phyloP scores from a whole-genome alignment of 225 moss, liverwort and hornwort species.

The Ulota crispa region DNA sequence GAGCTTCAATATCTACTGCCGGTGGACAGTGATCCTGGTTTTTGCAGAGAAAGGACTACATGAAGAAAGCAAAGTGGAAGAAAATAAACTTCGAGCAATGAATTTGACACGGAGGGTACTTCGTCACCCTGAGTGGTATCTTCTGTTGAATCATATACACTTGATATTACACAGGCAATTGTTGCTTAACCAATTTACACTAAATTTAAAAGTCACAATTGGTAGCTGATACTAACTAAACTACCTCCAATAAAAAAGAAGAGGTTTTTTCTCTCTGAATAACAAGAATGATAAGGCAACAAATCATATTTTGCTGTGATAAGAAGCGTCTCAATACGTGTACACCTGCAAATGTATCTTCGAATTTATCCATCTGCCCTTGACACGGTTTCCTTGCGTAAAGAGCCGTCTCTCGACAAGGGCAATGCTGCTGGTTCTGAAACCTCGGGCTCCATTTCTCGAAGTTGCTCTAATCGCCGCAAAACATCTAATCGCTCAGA shows the following conservation, averaged over 20 bases:
- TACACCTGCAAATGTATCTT: constrained; percentile 28
- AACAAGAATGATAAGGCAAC: constrained; percentile 39
- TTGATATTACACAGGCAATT: constrained; percentile 42
- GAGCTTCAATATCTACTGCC: background rate
- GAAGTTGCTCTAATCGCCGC: constrained; percentile 60
- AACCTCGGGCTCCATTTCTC: constrained; percentile 61
- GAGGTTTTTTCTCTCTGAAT: constrained; percentile 12
- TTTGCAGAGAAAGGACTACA: background rate
- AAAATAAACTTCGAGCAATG: background rate
- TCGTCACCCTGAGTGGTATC: constrained; percentile 33
- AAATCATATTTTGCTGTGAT: constrained; percentile 29
- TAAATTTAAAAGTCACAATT: constrained; percentile 41
- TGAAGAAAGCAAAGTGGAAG: background rate
- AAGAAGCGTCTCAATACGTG: constrained; percentile 33
- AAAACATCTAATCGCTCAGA: constrained; percentile 60
- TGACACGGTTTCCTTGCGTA: constrained; percentile 32
- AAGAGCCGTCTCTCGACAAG: constrained; percentile 41
- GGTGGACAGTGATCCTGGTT: background rate
- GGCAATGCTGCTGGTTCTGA: constrained; percentile 43
- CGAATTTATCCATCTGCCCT: constrained; percentile 23
- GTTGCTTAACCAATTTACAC: constrained; percentile 47
- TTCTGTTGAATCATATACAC: constrained; percentile 57
- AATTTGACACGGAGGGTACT: constrained; percentile 24
- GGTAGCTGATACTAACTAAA: constrained; percentile 32
- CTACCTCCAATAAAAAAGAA: constrained; percentile 40